Evolutionary conservation across 306 rosid genomes (phyloP), one percentile per base, ranked within the genome.

Genomic region (Vicia villosa): DNA sequence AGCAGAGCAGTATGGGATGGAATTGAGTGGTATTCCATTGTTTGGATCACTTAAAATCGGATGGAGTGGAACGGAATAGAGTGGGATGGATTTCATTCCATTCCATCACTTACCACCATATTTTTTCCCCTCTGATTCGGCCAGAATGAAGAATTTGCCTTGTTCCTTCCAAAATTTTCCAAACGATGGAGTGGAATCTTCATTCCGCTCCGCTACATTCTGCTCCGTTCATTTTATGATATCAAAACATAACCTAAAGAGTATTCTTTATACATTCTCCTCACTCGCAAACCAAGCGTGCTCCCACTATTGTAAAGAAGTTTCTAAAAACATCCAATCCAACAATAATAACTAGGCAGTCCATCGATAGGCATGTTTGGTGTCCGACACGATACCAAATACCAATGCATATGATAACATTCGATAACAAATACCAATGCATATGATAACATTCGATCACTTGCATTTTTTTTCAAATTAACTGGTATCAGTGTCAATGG

Each of bases 301-400:
- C 20, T 46, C 15, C 52, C 52, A 46, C 52, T 46, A 47, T 20
- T 22, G 30, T 40, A 51, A 64, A 19, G 22, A 10, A 54, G 38
- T 56, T 73, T 13, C 9, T 32, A 46, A 59, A 40, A 57, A 8
- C 42, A 70, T 12, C 16, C n/a, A 19, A 62, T 28, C 38, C 47
- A 38, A 37, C 13, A 61, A 4, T 4, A 11, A 12, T 9, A 51
- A 6, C 58, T 51, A 51, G 0, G n/a, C 6, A 51, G 13, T 8
- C 20, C 58, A 51, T 30, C 3, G 5, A 20, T 9, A 51, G 2
- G 2, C 8, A 14, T 51, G 58, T 20, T 17, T 3, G 6, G n/a
- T 51, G 30, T 51, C 13, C 4, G 11, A 51, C 52, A n/a, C 30
- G 2, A 47, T 47, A 47, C 24, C 22, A 2, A 4, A 47, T 47